Evolutionary conservation across 2,329 filamentous ascomycete genomes (phyloP).

Genomic region (Capronia americana): DNA sequence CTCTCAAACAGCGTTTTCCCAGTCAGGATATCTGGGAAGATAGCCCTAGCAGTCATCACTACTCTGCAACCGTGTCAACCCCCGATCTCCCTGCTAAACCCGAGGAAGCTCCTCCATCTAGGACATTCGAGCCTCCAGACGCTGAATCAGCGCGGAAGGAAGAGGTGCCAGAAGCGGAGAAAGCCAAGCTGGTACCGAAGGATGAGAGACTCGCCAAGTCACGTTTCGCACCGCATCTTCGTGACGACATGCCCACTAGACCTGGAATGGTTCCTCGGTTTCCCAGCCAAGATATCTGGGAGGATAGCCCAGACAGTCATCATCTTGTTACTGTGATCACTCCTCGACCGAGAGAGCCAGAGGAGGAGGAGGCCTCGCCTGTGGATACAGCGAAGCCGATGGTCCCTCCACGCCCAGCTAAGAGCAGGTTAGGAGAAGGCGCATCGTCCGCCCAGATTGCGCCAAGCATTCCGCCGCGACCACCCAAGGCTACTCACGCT

Average conservation of each 20-base stretch:
- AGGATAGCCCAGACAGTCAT: slow-evolving; percentile 85
- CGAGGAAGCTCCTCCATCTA: slow-evolving; percentile 41
- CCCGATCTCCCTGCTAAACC: slow-evolving; percentile 65
- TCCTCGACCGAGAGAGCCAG: slow-evolving; percentile 52
- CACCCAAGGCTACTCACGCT: slow-evolving; percentile 44
- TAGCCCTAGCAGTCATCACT: slow-evolving; percentile 81
- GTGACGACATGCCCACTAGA: slow-evolving; percentile 56
- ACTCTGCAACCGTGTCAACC: slow-evolving; percentile 79
- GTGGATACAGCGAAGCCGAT: slow-evolving; percentile 42
- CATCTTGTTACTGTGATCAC: slow-evolving; percentile 77
- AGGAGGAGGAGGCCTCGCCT: slow-evolving; percentile 51
- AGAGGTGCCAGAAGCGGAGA: slow-evolving; percentile 49
- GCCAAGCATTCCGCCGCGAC: slow-evolving; percentile 43
- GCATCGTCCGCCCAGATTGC: slow-evolving; percentile 35
- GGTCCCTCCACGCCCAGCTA: slow-evolving; percentile 42
- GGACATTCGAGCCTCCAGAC: slow-evolving; percentile 51
- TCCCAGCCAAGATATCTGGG: slow-evolving; percentile 92
- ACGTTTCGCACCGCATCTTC: slow-evolving; percentile 56
- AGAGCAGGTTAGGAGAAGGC: slow-evolving; percentile 39
- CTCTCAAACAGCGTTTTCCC: slow-evolving; percentile 75
- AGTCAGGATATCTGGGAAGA: slow-evolving; percentile 99
- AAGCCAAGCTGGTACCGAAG: slow-evolving; percentile 48
- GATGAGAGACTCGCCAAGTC: slow-evolving; percentile 44
- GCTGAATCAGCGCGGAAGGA: slow-evolving; percentile 56
- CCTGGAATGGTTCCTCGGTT: slow-evolving; percentile 73